Evolutionary conservation across 2,329 filamentous ascomycete species (phyloP).

Genomic region (Periglandula ipomoeae): DNA sequence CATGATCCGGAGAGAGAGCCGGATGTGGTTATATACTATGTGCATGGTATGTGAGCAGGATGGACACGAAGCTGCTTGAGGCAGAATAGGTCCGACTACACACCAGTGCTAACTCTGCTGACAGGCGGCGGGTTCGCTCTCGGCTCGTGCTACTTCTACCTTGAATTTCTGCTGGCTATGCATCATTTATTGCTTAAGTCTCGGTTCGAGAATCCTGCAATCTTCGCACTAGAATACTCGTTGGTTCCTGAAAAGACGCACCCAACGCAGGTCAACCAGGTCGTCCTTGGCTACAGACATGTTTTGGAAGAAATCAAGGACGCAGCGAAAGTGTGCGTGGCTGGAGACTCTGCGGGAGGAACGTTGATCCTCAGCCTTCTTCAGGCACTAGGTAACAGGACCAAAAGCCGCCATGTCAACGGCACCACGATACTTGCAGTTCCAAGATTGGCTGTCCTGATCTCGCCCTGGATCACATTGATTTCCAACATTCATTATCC

Average conservation of each 20-base stretch:
- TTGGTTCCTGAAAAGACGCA: constrained; percentile 67
- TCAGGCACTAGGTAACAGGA: constrained; percentile 47
- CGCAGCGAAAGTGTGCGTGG: constrained; percentile 56
- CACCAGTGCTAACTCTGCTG: neutral
- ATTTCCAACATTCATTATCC: constrained; percentile 58
- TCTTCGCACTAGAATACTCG: constrained; percentile 74
- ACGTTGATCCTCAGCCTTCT: constrained; percentile 65
- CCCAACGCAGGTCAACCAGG: constrained; percentile 64
- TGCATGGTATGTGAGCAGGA: constrained; percentile 57
- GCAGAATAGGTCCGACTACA: too few relatives aligned
- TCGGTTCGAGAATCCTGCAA: constrained; percentile 65
- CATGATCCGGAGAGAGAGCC: constrained; percentile 50
- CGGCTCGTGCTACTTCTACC: constrained; percentile 75
- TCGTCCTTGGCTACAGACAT: constrained; percentile 61
- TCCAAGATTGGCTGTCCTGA: constrained; percentile 53
- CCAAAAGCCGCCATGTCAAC: neutral
- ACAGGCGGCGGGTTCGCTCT: constrained; percentile 73
- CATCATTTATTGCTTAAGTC: constrained; percentile 52
- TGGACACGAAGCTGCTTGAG: too few relatives aligned
- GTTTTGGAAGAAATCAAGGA: constrained; percentile 50
- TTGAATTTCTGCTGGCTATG: constrained; percentile 73
- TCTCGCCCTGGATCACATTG: constrained; percentile 75
- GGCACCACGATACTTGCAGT: constrained; percentile 17
- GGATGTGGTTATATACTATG: constrained; percentile 75
- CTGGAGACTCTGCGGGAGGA: constrained; percentile 72